Percentiles rank a stretch among this genome's conserved stretches.
Evolutionary conservation across 495 filamentous ascomycete genomes (phyloP).

Genomic region (Talaromyces liani): DNA sequence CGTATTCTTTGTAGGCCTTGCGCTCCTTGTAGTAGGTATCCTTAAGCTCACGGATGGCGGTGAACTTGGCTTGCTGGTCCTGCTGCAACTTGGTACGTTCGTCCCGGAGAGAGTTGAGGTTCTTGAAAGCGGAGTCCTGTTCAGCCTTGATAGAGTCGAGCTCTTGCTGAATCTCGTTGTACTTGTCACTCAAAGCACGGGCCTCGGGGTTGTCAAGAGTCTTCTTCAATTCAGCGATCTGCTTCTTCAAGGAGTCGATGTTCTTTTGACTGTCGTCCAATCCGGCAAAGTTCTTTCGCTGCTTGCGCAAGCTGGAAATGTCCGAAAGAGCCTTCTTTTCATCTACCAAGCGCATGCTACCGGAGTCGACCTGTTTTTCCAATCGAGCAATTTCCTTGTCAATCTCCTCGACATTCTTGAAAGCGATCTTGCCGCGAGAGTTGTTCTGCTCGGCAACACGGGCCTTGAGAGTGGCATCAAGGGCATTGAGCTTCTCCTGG

Average conservation of each 20-base stretch:
- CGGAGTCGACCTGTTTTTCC: constrained; percentile 75
- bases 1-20: constrained; percentile 71
- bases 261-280: constrained; percentile 75
- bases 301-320: constrained; percentile 73
- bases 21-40: constrained; percentile 73
- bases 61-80: constrained; percentile 78
- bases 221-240: constrained; percentile 80
- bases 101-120: constrained; percentile 78
- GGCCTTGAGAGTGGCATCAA: constrained; percentile 75
- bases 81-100: constrained; percentile 73
- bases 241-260: constrained; percentile 76
- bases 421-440: constrained; percentile 65
- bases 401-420: constrained; percentile 81
- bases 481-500: constrained; percentile 76
- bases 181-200: constrained; percentile 78
- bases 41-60: constrained; percentile 72
- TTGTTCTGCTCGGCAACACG: constrained; percentile 79
- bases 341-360: constrained; percentile 87
- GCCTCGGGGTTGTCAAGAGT: constrained; percentile 85
- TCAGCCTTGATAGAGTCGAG: constrained; percentile 82
- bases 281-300: constrained; percentile 78
- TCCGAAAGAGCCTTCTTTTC: constrained; percentile 90
- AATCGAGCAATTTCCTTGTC: constrained; percentile 72
- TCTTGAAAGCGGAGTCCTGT: constrained; percentile 81
- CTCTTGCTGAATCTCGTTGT: constrained; percentile 73